These are phyloP conservation scores for Arthrinium phaeospermum DNA, from an alignment of 2,329 filamentous ascomycete species.

Conservation along the genomic window DNA sequence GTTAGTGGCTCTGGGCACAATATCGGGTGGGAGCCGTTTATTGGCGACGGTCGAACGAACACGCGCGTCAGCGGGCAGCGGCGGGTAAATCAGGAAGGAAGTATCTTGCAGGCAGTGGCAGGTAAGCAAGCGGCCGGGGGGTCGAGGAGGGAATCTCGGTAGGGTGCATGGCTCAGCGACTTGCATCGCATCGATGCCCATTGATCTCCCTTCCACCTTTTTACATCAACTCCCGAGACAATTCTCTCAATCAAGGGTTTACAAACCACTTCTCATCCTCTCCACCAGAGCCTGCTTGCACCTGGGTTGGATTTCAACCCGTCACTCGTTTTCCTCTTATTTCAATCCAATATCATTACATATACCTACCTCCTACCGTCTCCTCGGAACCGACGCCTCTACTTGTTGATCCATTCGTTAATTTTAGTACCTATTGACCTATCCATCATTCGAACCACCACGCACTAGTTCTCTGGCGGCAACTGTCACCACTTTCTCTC, in stretches of 20 bases:
- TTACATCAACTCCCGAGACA: conserved; percentile 7
- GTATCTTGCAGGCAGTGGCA: neutral
- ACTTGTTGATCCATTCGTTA: neutral
- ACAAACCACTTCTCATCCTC: neutral
- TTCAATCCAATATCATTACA: neutral
- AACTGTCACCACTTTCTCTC: neutral
- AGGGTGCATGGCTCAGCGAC: neutral
- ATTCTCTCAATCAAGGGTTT: neutral
- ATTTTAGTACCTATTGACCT: neutral
- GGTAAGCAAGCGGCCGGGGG: conserved; percentile 3
- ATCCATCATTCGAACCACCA: neutral
- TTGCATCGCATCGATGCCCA: conserved; percentile 1
- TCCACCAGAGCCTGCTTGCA: neutral
- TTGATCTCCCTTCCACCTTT: conserved; percentile 6
- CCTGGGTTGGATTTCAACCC: neutral
- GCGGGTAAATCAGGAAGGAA: conserved; percentile 8
- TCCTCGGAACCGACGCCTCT: neutral
- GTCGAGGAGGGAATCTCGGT: neutral
- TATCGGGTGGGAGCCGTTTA: neutral
- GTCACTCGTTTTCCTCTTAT: conserved; percentile 9
- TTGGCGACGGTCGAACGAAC: neutral
- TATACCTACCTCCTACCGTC: neutral
- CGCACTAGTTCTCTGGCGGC: neutral
- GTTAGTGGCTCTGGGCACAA: neutral
- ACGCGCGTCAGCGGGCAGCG: conserved; percentile 8